phyloP scores from a whole-genome alignment of 345 rosid genomes.

The rapeseed (Brassica napus) region Da-Ae NC_063442.1:43248501-43249000 shows the following conservation, averaged over 20 bases:
- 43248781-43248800: slow-evolving; percentile 74
- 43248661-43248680: neutral
- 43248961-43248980: slow-evolving; percentile 10
- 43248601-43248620: slow-evolving; percentile 55
- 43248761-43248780: slow-evolving; percentile 74
- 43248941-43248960: neutral
- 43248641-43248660: slow-evolving; percentile 3
- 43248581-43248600: slow-evolving; percentile 49
- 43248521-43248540: slow-evolving; percentile 28
- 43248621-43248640: slow-evolving; percentile 48
- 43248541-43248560: slow-evolving; percentile 79
- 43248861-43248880: slow-evolving; percentile 17
- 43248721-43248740: slow-evolving; percentile 46
- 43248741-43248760: slow-evolving; percentile 55
- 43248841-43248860: slow-evolving; percentile 3
- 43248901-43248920: slow-evolving; percentile 12
- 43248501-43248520: neutral
- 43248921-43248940: slow-evolving; percentile 26
- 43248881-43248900: slow-evolving; percentile 33
- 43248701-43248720: slow-evolving; percentile 47
- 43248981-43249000: slow-evolving; percentile 23
- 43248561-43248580: slow-evolving; percentile 64
- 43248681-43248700: neutral
- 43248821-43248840: slow-evolving; percentile 37
- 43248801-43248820: slow-evolving; percentile 55